These are phyloP conservation scores for Fusarium redolens DNA, from an alignment of 2,329 filamentous ascomycete species.

Conservation along the genomic window DNA sequence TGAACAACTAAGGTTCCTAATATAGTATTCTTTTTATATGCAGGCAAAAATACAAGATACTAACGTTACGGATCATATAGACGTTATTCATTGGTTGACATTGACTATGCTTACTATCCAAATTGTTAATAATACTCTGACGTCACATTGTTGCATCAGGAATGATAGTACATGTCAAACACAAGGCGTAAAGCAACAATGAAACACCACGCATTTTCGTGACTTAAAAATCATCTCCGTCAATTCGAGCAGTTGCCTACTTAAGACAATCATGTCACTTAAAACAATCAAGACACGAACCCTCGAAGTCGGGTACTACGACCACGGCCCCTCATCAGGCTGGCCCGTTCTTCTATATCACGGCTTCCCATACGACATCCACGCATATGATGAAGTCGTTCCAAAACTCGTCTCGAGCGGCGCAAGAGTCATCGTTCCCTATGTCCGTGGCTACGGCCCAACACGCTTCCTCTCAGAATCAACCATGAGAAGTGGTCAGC, in stretches of 20 bases:
- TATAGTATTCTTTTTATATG: neutral
- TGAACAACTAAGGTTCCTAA: neutral
- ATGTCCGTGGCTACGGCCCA: neutral
- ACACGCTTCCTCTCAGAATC: slow-evolving; percentile 1
- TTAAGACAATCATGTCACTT: neutral
- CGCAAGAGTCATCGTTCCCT: slow-evolving; percentile 4
- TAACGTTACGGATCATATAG: neutral
- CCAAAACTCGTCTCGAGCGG: neutral
- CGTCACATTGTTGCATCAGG: neutral
- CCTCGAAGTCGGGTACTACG: slow-evolving; percentile 2
- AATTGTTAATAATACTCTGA: neutral
- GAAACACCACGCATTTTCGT: neutral
- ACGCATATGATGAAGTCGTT: slow-evolving; percentile 4
- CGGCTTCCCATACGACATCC: slow-evolving; percentile 12
- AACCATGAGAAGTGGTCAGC: slow-evolving; percentile 8
- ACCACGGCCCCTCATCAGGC: neutral
- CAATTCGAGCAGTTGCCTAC: no score
- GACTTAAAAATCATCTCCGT: rapidly evolving
- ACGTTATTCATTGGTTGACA: rapidly evolving
- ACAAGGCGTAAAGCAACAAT: neutral
- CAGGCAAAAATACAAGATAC: rapidly evolving
- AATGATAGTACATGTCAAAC: neutral
- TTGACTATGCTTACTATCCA: neutral
- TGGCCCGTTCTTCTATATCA: slow-evolving; percentile 16
- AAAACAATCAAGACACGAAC: neutral